A percentile compares a stretch with the other conserved stretches of the same genome.
Evolutionary conservation across 805 yeast genomes (phyloP).

Genomic region (Myxozyma geophila): DNA sequence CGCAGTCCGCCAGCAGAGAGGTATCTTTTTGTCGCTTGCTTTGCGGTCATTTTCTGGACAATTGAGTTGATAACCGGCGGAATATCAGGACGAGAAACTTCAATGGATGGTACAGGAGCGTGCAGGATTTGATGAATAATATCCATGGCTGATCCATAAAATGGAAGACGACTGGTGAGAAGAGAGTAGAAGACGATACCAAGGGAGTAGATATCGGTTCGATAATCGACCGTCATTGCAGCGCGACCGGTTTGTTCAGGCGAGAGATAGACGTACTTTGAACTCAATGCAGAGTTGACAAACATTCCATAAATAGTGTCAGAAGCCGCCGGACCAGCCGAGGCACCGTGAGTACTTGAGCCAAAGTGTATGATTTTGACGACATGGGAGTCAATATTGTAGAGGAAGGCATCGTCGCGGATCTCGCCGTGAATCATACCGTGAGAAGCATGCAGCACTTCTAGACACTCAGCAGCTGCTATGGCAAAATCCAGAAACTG

Average conservation of each 20-base stretch:
- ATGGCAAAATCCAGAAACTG: slow-evolving; percentile 37
- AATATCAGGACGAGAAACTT: slow-evolving; percentile 30
- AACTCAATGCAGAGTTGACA: slow-evolving; percentile 17
- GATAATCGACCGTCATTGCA: slow-evolving; percentile 29
- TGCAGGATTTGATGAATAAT: slow-evolving; percentile 32
- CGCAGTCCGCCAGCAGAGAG: slow-evolving; percentile 33
- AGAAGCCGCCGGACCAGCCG: slow-evolving; percentile 3
- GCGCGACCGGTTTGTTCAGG: slow-evolving; percentile 39
- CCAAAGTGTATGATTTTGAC: slow-evolving; percentile 37
- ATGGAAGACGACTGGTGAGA: slow-evolving; percentile 34
- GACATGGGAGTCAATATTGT: slow-evolving; percentile 19
- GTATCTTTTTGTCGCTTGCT: slow-evolving; percentile 31
- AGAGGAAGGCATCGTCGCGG: slow-evolving; percentile 35
- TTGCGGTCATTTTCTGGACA: slow-evolving; percentile 36
- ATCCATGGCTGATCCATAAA: slow-evolving; percentile 35
- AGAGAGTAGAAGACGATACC: slow-evolving; percentile 36
- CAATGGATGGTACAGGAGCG: slow-evolving; percentile 33
- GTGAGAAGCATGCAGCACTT: slow-evolving; percentile 33
- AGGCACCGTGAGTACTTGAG: slow-evolving; percentile 22
- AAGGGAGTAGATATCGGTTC: slow-evolving; percentile 38
- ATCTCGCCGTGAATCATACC: slow-evolving; percentile 38
- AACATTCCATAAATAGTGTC: slow-evolving; percentile 19
- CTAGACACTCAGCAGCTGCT: slow-evolving; percentile 35
- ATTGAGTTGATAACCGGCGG: slow-evolving; percentile 30
- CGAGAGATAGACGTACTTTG: slow-evolving; percentile 29